Base-by-base conservation (phyloP, 805 yeast species). In the Lipomyces yamadae region DNA sequence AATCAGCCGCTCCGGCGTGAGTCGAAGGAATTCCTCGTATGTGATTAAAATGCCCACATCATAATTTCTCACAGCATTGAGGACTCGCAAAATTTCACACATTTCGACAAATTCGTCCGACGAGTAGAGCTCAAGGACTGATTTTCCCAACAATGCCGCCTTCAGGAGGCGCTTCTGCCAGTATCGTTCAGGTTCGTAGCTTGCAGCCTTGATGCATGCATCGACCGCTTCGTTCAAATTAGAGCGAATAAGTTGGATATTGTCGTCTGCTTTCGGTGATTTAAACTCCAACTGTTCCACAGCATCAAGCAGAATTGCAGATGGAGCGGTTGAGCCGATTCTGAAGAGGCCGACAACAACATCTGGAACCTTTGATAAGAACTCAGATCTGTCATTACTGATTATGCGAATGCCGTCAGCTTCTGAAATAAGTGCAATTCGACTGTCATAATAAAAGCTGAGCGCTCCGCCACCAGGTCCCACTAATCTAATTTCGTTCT, bases 71-170 rank as follows among this genome's bases (percentile, higher is more conserved):
- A 94, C 76, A 45, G 87, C 85, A 73, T 93, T 94, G 62, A 92
- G 79, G 0, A 92, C 85, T 69, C 91, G 83, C 30, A 92, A 73
- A 45, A 79, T 79, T 72, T 88, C 83, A 68, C 93, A 82, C 2
- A 86, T 84, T n/a, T 81, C 81, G 2, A 91, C 84, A 72, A 89
- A 91, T 57, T 81, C 78, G 65, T 85, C 85, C 2, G 92, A 81
- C 73, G 87, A 88, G 72, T 82, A 85, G 2, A 81, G 74, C 7
- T 83, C 85, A 56, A 83, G 74, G 53, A 83, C 74, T 0, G 90
- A 82, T 72, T 94, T 95, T 0, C 98, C 99, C 78, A 93, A 91
- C 0, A 90, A 81, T 0, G 93, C 97, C 1, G 97, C 97, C 62
- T 86, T 83, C 50, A 95, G 77, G 8, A 94, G 78, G 60, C 84